These are phyloP conservation scores for Ceratocystis colombiana DNA, from an alignment of 2,329 filamentous ascomycete genomes.

Conservation along the genomic window DNA sequence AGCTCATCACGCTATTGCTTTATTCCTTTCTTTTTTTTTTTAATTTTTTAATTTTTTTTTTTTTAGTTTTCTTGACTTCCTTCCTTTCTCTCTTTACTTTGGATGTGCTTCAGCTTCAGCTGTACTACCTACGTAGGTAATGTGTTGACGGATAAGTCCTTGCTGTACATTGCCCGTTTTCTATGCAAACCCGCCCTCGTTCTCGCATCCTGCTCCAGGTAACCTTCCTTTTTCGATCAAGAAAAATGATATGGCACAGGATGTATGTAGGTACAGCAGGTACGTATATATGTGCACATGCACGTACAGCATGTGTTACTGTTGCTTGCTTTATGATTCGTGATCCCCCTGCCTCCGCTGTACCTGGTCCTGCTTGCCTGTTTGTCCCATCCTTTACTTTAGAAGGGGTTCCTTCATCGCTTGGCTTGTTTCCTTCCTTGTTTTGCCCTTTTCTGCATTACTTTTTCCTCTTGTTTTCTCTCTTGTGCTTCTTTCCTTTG, in stretches of 20 bases:
- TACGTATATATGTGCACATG: not conserved
- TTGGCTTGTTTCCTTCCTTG: constrained; percentile 22
- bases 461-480: constrained; percentile 19
- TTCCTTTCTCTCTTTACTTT: not conserved
- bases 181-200: not conserved
- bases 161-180: not conserved
- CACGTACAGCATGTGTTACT: not conserved
- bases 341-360: not conserved
- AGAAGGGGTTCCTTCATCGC: not conserved
- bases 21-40: not conserved
- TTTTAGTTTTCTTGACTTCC: not conserved
- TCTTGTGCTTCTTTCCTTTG: constrained; percentile 15
- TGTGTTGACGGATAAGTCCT: not conserved
- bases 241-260: not conserved
- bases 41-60: not conserved
- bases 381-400: not conserved
- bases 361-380: not conserved
- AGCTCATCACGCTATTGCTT: constrained; percentile 11
- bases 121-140: not conserved
- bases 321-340: not conserved
- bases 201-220: not conserved
- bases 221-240: constrained; percentile 1
- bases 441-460: constrained; percentile 25
- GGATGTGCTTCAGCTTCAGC: not conserved
- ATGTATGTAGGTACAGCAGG: not conserved